Conservation (phyloP, 805 yeast species). For the Candida glaebosa region DNA sequence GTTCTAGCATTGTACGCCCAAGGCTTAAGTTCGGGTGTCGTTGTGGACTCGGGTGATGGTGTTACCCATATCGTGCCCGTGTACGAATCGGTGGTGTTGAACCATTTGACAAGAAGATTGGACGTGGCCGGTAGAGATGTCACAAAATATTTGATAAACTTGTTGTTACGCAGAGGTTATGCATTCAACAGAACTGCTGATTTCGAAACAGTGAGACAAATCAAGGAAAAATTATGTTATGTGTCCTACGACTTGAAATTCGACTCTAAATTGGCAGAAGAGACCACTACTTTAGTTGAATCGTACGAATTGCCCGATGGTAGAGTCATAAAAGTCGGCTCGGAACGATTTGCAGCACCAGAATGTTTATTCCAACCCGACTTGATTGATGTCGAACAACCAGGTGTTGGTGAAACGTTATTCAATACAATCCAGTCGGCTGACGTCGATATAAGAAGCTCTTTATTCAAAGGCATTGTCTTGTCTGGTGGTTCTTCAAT, state of each 20-base stretch:
- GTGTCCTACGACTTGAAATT: slow-evolving; percentile 91
- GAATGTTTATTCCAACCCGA: slow-evolving; percentile 96
- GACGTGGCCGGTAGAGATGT: slow-evolving; percentile 99
- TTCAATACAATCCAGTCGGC: slow-evolving; percentile 93
- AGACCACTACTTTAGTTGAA: slow-evolving; percentile 93
- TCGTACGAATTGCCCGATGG: slow-evolving; percentile 95
- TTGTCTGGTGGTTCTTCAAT: slow-evolving; percentile 96
- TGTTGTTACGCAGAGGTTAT: slow-evolving; percentile 91
- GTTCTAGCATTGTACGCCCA: slow-evolving; percentile 97
- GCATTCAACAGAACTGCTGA: slow-evolving; percentile 98
- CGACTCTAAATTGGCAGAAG: slow-evolving; percentile 82
- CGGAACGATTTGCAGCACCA: slow-evolving; percentile 95
- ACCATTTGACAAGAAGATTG: slow-evolving; percentile 85
- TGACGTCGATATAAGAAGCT: slow-evolving; percentile 87
- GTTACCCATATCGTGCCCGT: slow-evolving; percentile 98
- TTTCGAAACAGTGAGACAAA: slow-evolving; percentile 97
- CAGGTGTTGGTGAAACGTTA: slow-evolving; percentile 90
- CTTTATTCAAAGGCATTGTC: slow-evolving; percentile 88
- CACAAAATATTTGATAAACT: slow-evolving; percentile 89
- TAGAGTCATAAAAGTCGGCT: slow-evolving; percentile 86
- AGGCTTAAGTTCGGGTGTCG: slow-evolving; percentile 95
- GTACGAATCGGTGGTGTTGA: slow-evolving; percentile 93
- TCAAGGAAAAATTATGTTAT: slow-evolving; percentile 93
- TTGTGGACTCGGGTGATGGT: slow-evolving; percentile 98
- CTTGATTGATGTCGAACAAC: slow-evolving; percentile 92